Base-by-base conservation (phyloP, 108 stramenopile genomes). In the Epipyxis sp. region DNA sequence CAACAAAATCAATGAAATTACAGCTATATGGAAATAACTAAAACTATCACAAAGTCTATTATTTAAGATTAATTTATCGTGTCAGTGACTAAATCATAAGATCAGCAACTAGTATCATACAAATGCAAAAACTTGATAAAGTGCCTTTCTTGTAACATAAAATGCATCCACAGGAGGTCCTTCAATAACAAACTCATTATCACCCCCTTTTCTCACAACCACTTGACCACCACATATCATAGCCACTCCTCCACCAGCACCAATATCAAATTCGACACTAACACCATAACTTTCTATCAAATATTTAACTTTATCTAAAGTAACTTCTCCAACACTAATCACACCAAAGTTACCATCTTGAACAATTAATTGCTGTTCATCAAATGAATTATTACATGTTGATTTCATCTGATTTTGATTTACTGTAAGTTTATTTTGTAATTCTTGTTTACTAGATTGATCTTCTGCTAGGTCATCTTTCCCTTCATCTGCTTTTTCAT, bases 101-200 rank as follows among this genome's bases (percentile, higher is more conserved):
- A n/a, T 20, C 54, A 57, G 29, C 40, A 68, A 13, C 20, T 68
- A 37, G 42, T 32, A 35, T 74, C 34, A 74, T 32, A 74, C 10
- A 37, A 74, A 74, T 34, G 71, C 71, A 74, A 74, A 74, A 37
- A 43, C 42, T 34, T 37, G 37, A 57, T 74, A 74, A 39, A 74
- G 10, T 74, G 34, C 71, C 40, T 32, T 16, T 3, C 71, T 37
- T 57, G 50, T 42, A 42, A 43, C 46, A 32, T 43, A 74, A 74
- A 35, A 74, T 13, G 71, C 50, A 6, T 34, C 6, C 20, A 46
- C 44, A 35, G 71, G 71, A 13, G 71, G 71, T 13, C 71, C 71
- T 74, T 74, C 71, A 34, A 74, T 57, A 29, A 27, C 42, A 37
- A 74, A 6, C 10, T 74, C 32, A 32, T 74, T 74, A 32, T 74